Base-by-base conservation (phyloP, 257 asterid genomes). In the Solanum chiquidenum region DNA sequence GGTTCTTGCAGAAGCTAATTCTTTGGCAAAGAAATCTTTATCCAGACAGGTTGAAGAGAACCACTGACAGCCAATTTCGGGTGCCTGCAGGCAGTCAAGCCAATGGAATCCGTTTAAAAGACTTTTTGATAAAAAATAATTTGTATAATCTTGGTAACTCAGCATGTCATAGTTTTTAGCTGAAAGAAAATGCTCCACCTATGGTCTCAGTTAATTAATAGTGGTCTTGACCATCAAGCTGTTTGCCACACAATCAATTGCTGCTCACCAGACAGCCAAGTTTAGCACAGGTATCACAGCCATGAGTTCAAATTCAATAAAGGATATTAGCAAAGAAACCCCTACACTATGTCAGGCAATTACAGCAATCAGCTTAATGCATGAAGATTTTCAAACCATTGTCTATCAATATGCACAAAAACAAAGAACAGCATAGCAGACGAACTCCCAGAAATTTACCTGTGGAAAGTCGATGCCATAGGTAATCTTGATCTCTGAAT, bases 41-140 rank as follows among this genome's bases (percentile, higher is more conserved):
- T 93, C 95, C 74, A 66, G 88, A 38, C 90, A 52, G 77, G 92
- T 87, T 68, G 95, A 92, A 73, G 95, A 94, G 89, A 94, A 97
- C 99, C 99, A 97, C 58, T 97, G 99, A 72, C 94, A 90, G 83
- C 98, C 98, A 87, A 95, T 95, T 80, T 90, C 92, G 23, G 98
- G 98, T 69, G 94, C 98, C 99, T 96, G 92, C 83, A 88, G 88
- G 44, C 87, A 90, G 66, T 38, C 10, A 40, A 88, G 46, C 1
- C 38, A 75, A 44, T 44, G 4, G 85, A 29, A 79, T 79, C 37
- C 40, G 3, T 44, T 44, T 79, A 25, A 44, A 8, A 46, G 16
- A 79, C 27, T 29, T 44, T 27, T 27, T 29, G 11, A 79, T 44
- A 37, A 14, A 27, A 40, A 77, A 25, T 14, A 73, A 77, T 77